Percentiles rank a stretch among this genome's conserved stretches.
Conservation (phyloP, 176 grass and related monocot species). For the Cocos nucifera region DNA sequence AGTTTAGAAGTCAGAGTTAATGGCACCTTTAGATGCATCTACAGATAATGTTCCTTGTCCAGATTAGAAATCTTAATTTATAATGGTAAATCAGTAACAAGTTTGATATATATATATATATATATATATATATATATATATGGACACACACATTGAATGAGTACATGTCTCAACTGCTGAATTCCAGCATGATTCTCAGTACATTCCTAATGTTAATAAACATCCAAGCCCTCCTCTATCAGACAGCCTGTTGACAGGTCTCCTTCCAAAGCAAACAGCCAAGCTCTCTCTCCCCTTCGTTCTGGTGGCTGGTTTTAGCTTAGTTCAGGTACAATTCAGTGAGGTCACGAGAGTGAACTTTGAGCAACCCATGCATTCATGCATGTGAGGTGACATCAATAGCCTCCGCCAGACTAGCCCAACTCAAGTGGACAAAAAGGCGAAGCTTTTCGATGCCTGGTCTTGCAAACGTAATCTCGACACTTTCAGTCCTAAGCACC, state of each 20-base stretch:
- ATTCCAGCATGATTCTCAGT: constrained; percentile 1
- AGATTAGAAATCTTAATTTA: neutral
- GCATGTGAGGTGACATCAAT: no score
- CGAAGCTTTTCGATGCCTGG: no score
- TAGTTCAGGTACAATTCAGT: neutral
- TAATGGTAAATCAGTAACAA: constrained; percentile 1
- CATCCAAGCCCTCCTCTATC: neutral
- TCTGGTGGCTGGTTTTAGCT: neutral
- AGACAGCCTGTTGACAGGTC: neutral
- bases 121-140: no score
- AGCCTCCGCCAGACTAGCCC: no score
- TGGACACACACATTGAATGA: neutral
- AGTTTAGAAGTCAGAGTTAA: neutral
- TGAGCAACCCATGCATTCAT: no score
- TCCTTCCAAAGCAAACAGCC: neutral
- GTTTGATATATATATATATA: neutral
- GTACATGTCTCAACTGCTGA: constrained; percentile 5
- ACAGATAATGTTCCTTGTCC: neutral
- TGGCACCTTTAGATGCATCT: neutral
- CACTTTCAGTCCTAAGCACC: neutral
- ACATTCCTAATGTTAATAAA: constrained; percentile 5
- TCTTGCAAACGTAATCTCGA: no score
- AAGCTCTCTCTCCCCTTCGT: neutral
- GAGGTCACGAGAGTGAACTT: neutral
- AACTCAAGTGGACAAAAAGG: no score